phyloP scores from a whole-genome alignment of 2,329 filamentous ascomycete species.

The Epichloe baconii region DNA sequence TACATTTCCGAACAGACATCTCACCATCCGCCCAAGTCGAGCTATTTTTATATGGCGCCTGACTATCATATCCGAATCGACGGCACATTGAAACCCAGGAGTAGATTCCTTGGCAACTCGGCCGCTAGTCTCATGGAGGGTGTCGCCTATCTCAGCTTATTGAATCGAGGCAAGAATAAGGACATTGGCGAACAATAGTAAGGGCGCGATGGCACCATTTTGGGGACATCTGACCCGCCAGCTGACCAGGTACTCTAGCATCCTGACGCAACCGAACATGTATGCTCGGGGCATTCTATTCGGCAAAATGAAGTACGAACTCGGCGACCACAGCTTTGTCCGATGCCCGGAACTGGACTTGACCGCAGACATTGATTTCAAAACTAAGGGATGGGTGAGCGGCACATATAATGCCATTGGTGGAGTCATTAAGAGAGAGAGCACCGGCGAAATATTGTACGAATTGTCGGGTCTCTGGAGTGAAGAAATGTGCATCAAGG shows the following conservation, averaged over 20 bases:
- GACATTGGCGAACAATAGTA: slow-evolving; percentile 76
- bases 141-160: slow-evolving; percentile 69
- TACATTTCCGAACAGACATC: slow-evolving; percentile 97
- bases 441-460: slow-evolving; percentile 74
- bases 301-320: slow-evolving; percentile 98
- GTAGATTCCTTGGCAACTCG: slow-evolving; percentile 92
- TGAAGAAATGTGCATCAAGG: slow-evolving; percentile 85
- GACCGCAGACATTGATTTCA: slow-evolving; percentile 89
- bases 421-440: slow-evolving; percentile 77
- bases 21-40: slow-evolving; percentile 95
- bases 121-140: slow-evolving; percentile 98
- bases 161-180: slow-evolving; percentile 59
- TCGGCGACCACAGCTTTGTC: slow-evolving; percentile 90
- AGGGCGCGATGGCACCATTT: slow-evolving; percentile 22
- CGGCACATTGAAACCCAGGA: slow-evolving; percentile 85
- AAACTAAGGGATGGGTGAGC: slow-evolving; percentile 94
- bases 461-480: slow-evolving; percentile 91
- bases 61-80: slow-evolving; percentile 91
- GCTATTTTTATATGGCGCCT: slow-evolving; percentile 97
- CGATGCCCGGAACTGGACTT: slow-evolving; percentile 80
- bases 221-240: not conserved
- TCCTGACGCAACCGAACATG: slow-evolving; percentile 97
- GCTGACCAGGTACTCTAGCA: slow-evolving; percentile 34
- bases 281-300: slow-evolving; percentile 94
- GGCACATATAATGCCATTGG: slow-evolving; percentile 95